Evolutionary conservation across 805 yeast species (phyloP), one percentile per base, ranked within the genome.

Genomic region (Cyberlindnera meyerae): DNA sequence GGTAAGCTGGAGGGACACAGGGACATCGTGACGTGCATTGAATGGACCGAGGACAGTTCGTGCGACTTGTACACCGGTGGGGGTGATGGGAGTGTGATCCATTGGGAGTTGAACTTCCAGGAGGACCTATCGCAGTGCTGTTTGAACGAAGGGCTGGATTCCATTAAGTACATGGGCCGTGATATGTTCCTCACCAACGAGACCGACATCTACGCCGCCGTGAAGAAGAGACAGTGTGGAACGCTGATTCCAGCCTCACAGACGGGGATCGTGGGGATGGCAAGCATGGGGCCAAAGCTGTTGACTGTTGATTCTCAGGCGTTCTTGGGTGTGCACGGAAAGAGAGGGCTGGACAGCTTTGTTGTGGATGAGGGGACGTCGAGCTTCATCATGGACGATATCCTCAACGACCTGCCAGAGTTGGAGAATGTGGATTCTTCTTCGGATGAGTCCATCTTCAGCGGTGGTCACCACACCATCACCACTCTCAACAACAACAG

Each of bases 181-280:
- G 54, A 55, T 24, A 64, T 62, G 38, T 49, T 49, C 30, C 16
- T 51, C 11, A 44, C 47, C 6, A 42, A 48, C 32, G 52, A 50
- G 18, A 24, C 15, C 7, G 56, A 54, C 24, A 50, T 67, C 27
- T 64, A 65, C 22, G 47, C 57, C 8, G 45, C 52, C 3, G 44
- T 60, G 11, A 52, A 49, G 31, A 68, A 70, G 44, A 61, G 77
- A 47, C 78, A 75, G 54, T 75, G 82, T 55, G 83, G 82, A 9
- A 76, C 81, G 0, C 42, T 66, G n/a, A 64, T 77, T n/a, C 79
- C 80, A 0, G 80, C 79, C 1, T 71, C 81, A 24, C 71, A 73
- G 47, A 64, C 69, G 25, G 61, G 64, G 11, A 71, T 78, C 13
- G 59, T 73, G 13, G 66, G 62, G 17, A 54, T 77, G 61, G 60